These are phyloP conservation scores for Cordyceps farinosa DNA, from an alignment of 2,329 filamentous ascomycete species.

Conservation along the genomic window DNA sequence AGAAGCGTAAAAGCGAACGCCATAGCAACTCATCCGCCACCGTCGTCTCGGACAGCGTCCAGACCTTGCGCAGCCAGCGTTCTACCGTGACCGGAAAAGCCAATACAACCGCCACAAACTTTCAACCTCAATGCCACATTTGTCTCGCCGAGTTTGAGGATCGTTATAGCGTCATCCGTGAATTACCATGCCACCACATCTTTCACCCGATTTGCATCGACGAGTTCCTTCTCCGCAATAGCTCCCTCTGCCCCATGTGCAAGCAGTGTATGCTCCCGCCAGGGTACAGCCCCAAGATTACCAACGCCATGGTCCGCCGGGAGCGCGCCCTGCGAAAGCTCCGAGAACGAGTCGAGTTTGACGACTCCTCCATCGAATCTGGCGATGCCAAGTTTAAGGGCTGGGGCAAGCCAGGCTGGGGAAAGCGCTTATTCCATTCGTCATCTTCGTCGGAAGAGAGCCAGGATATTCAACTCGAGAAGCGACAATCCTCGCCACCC, in stretches of 20 bases:
- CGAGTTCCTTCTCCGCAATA: slow-evolving; percentile 71
- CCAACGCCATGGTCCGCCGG: slow-evolving; percentile 80
- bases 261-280: slow-evolving; percentile 75
- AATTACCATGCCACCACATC: slow-evolving; percentile 86
- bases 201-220: slow-evolving; percentile 94
- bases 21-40: slow-evolving; percentile 29
- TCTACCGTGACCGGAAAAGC: slow-evolving; percentile 33
- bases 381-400: slow-evolving; percentile 34
- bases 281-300: slow-evolving; percentile 66
- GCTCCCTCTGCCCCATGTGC: slow-evolving; percentile 86
- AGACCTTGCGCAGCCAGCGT: slow-evolving; percentile 36
- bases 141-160: slow-evolving; percentile 79
- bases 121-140: slow-evolving; percentile 84
- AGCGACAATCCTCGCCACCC: slow-evolving; percentile 3
- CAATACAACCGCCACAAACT: slow-evolving; percentile 49
- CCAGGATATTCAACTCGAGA: slow-evolving; percentile 13
- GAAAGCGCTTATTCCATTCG: slow-evolving; percentile 33
- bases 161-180: slow-evolving; percentile 68
- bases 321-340: slow-evolving; percentile 66
- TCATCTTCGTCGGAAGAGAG: slow-evolving; percentile 24
- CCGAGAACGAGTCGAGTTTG: slow-evolving; percentile 49
- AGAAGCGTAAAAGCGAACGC: slow-evolving; percentile 30
- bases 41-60: slow-evolving; percentile 22
- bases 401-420: slow-evolving; percentile 26
- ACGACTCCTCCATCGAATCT: slow-evolving; percentile 34